A percentile compares a stretch with the other conserved stretches of the same genome.
phyloP scores from a whole-genome alignment of 306 rosid genomes.

The Hippophae tibetana region DNA sequence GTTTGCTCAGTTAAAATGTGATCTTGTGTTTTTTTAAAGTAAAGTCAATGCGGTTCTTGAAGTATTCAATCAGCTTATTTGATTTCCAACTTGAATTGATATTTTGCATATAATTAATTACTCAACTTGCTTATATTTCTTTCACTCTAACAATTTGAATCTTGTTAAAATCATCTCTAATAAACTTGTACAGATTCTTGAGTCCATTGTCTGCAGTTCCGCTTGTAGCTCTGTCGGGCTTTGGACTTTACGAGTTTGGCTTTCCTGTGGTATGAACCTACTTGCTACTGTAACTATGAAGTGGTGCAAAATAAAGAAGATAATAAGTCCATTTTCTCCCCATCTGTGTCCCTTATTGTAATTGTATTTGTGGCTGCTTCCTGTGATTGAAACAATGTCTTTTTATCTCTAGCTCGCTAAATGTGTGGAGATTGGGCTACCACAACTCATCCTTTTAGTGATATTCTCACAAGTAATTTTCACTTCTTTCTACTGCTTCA shows the following conservation, averaged over 20 bases:
- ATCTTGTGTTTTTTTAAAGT: neutral
- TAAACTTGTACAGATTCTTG: constrained; percentile 46
- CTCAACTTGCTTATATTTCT: no score
- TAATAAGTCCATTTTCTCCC: constrained; percentile 3
- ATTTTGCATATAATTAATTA: no score
- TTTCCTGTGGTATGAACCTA: constrained; percentile 70
- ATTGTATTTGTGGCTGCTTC: constrained; percentile 10
- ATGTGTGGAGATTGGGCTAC: constrained; percentile 93
- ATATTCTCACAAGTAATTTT: constrained; percentile 71
- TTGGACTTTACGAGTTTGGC: constrained; percentile 74
- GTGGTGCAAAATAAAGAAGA: neutral
- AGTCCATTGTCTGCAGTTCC: constrained; percentile 92
- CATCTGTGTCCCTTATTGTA: neutral
- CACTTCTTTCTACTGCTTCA: constrained; percentile 1
- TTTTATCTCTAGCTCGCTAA: constrained; percentile 54
- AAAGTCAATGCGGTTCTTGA: neutral
- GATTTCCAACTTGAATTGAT: no score
- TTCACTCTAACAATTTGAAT: neutral
- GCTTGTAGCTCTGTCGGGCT: constrained; percentile 80
- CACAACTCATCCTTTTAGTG: constrained; percentile 59
- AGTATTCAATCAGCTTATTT: no score
- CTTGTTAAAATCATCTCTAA: constrained; percentile 13
- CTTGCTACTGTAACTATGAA: constrained; percentile 2
- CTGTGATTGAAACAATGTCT: constrained; percentile 7
- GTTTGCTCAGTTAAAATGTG: neutral